phyloP scores from a whole-genome alignment of 306 rosid genomes.

The Fragaria vesca region DNA sequence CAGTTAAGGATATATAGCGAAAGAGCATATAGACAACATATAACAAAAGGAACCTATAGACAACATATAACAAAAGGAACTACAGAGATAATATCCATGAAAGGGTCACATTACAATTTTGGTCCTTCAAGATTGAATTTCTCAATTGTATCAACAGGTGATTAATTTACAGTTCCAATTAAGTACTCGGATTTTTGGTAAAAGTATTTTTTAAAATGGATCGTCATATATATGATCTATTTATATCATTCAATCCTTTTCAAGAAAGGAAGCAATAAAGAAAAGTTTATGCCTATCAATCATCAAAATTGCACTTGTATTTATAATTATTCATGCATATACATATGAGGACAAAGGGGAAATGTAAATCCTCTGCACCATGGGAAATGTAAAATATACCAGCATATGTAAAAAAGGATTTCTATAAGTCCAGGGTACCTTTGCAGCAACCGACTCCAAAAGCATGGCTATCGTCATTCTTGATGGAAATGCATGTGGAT shows the following conservation, averaged over 20 bases:
- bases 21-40: neutral
- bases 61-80: neutral
- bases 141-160: neutral
- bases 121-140: neutral
- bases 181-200: neutral
- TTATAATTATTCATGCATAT: too few species aligned
- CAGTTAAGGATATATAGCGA: neutral
- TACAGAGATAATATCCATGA: neutral
- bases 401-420: neutral
- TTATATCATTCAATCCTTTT: too few species aligned
- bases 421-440: conserved; percentile 47
- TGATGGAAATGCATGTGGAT: conserved; percentile 99
- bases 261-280: too few species aligned
- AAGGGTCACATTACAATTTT: neutral
- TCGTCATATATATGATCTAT: neutral
- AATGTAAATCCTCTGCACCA: too few species aligned
- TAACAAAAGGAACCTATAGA: neutral
- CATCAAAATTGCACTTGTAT: too few species aligned
- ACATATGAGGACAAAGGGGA: too few species aligned
- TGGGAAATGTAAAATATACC: neutral
- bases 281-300: too few species aligned
- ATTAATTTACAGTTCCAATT: neutral
- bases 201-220: neutral
- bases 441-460: conserved; percentile 95
- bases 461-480: conserved; percentile 99